Evolutionary conservation across 2,329 filamentous ascomycete genomes (phyloP), one percentile per base, ranked within the genome.

Genomic region (Xylaria sp.): DNA sequence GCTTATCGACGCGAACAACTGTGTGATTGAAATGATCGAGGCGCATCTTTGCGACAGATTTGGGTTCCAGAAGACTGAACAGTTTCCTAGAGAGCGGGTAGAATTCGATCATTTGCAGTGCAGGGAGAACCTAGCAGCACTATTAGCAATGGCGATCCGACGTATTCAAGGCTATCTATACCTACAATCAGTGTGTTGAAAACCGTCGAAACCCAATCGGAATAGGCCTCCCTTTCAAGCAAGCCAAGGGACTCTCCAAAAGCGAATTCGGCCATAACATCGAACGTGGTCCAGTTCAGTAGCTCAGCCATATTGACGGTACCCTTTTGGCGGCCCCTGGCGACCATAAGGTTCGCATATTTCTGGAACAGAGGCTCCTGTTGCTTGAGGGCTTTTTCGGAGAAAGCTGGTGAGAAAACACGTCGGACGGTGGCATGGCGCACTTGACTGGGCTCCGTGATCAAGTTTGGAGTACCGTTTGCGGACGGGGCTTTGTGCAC

Each of bases 181-280:
- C 67, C 8, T 59, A 73, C 64, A 4, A 61, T 67, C 10, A 73
- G n/a, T 4, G 63, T 61, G 18, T 69, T 64, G 59, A 74, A 72
- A 3, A 74, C 63, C 20, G 56, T 63, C 5, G 58, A 41, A 39
- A 74, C 62, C 74, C 72, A 75, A 2, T 66, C 48, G 39, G 70
- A 54, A 66, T 70, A 74, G 1, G 64, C 61, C 6, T 59, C 54
- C 2, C 55, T 70, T 10, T 70, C 66, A 1, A 75, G 62, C 4
- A 75, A 33, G 1, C 71, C 71, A 6, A 75, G 66, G 2, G 74
- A 52, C 51, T 74, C 52, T 12, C 72, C 74, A 28, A 72, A 75
- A 8, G 65, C 59, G 3, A 75, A 71, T 25, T 75, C 69, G 1
- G 71, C 71, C 72, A 75, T 75, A 18, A 72, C 66, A 28, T 75